These are phyloP conservation scores for Ophidiomyces ophidiicola DNA, from an alignment of 2,329 filamentous ascomycete genomes.

Conservation along the genomic window DNA sequence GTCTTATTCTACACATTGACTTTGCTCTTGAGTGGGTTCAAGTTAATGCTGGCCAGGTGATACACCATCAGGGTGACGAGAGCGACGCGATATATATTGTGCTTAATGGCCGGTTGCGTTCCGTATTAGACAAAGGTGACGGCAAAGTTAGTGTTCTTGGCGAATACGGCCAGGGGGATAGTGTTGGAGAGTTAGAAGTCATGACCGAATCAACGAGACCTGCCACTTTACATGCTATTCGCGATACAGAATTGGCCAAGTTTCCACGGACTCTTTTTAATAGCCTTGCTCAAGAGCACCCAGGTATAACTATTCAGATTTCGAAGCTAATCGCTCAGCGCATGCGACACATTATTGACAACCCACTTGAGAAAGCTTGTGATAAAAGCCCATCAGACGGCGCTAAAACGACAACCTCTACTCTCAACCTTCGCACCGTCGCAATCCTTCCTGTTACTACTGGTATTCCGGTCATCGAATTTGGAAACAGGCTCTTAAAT, in stretches of 20 bases:
- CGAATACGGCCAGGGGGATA: constrained; percentile 94
- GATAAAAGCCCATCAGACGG: constrained; percentile 47
- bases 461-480: constrained; percentile 88
- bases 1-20: constrained; percentile 88
- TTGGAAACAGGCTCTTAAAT: constrained; percentile 76
- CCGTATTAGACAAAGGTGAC: constrained; percentile 69
- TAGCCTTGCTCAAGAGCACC: constrained; percentile 91
- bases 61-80: constrained; percentile 86
- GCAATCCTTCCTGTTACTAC: constrained; percentile 81
- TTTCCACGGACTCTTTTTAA: constrained; percentile 95
- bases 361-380: constrained; percentile 53
- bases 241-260: constrained; percentile 90
- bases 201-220: constrained; percentile 87
- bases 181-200: constrained; percentile 91
- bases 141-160: constrained; percentile 76
- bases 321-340: constrained; percentile 95
- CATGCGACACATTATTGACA: constrained; percentile 80
- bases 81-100: constrained; percentile 98
- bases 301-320: constrained; percentile 96
- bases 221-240: constrained; percentile 85
- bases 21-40: constrained; percentile 98
- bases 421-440: constrained; percentile 82
- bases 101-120: constrained; percentile 76
- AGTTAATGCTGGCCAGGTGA: constrained; percentile 84
- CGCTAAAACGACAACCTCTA: constrained; percentile 55